A percentile compares a stretch with the other conserved stretches of the same genome.
These are phyloP conservation scores for Lolium rigidum DNA, from an alignment of 176 grass and related monocot species.

Conservation along the genomic window DNA sequence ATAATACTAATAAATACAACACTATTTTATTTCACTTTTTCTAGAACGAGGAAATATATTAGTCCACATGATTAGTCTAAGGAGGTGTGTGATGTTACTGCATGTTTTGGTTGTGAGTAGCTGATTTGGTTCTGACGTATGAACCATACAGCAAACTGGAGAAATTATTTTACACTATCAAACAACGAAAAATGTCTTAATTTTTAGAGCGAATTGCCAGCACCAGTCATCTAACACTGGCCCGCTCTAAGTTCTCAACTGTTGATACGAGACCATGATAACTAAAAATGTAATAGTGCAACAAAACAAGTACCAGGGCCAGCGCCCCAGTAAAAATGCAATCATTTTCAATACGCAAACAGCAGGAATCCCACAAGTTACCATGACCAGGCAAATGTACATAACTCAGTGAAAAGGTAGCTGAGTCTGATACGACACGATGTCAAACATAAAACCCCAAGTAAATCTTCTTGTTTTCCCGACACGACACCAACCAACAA, in stretches of 20 bases:
- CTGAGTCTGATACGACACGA: conserved; percentile 53
- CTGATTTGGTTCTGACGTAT: too few species aligned
- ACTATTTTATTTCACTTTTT: too few species aligned
- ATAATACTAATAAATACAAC: too few species aligned
- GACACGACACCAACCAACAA: conserved; percentile 53
- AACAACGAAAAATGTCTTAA: too few species aligned
- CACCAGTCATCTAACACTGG: not conserved
- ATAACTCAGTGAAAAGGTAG: conserved; percentile 51
- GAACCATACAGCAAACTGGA: too few species aligned
- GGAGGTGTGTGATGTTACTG: too few species aligned
- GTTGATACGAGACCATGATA: not conserved
- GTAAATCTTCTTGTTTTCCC: conserved; percentile 26
- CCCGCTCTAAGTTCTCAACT: not conserved
- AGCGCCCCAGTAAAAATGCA: conserved; percentile 34
- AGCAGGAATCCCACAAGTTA: conserved; percentile 44
- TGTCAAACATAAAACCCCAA: conserved; percentile 56
- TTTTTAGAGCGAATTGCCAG: not conserved
- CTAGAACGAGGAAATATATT: too few species aligned
- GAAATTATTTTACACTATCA: too few species aligned
- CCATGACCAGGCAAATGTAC: conserved; percentile 61
- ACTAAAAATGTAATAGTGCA: not conserved
- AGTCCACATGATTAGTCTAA: too few species aligned
- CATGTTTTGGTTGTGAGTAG: too few species aligned
- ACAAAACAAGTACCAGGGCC: not conserved
- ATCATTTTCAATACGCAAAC: conserved; percentile 52